Conservation (phyloP, 2,329 filamentous ascomycete species). For the Pyrenophora graminea region DNA sequence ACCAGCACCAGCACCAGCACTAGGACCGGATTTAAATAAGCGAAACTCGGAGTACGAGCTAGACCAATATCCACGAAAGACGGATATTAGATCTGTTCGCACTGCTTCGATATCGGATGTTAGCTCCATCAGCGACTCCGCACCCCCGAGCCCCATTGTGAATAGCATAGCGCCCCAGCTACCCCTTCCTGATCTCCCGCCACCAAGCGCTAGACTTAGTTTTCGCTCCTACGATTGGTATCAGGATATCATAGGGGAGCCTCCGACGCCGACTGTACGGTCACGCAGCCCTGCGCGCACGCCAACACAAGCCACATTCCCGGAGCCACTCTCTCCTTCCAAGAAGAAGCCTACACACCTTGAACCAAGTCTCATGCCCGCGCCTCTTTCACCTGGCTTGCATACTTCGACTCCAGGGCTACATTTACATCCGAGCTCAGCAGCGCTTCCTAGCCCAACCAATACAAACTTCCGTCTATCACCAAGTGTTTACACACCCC, state of each 20-base stretch:
- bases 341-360: slow-evolving; percentile 1
- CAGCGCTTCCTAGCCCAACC: slow-evolving; percentile 19
- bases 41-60: slow-evolving; percentile 26
- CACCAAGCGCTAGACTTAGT: slow-evolving; percentile 31
- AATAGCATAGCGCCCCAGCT: slow-evolving; percentile 20
- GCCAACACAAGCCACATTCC: slow-evolving; percentile 16
- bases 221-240: slow-evolving; percentile 36
- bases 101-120: slow-evolving; percentile 11
- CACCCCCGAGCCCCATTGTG: slow-evolving; percentile 6
- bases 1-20: slow-evolving; percentile 4
- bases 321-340: slow-evolving; percentile 12
- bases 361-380: slow-evolving; percentile 13
- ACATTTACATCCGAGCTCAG: slow-evolving; percentile 25
- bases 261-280: not conserved
- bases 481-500: slow-evolving; percentile 29
- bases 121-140: slow-evolving; percentile 4
- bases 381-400: slow-evolving; percentile 19
- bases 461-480: slow-evolving; percentile 25
- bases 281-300: slow-evolving; percentile 10
- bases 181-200: slow-evolving; percentile 23
- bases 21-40: not conserved
- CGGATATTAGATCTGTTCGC: not conserved
- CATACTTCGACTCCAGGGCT: slow-evolving; percentile 15
- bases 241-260: slow-evolving; percentile 30
- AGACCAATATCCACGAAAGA: slow-evolving; percentile 18